These are phyloP conservation scores for Phaeodactylum tricornutum DNA, from an alignment of 108 stramenopile genomes.

Conservation along the genomic window DNA sequence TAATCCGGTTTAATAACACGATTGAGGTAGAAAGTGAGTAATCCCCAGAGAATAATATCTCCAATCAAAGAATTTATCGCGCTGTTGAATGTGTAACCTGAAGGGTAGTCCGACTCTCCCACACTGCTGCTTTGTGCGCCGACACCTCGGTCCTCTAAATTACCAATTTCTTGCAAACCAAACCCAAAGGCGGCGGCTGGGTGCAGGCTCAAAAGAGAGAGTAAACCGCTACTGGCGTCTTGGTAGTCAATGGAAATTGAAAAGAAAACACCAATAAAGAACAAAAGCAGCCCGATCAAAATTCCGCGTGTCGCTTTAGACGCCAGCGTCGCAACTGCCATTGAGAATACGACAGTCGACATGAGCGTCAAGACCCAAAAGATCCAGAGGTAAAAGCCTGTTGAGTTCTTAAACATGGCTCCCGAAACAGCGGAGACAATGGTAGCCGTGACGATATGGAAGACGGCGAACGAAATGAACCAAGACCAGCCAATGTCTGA, in stretches of 20 bases:
- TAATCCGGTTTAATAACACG: constrained; percentile 68
- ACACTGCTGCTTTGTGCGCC: constrained; percentile 41
- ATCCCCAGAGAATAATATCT: constrained; percentile 72
- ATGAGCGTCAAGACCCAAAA: constrained; percentile 50
- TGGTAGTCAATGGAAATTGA: constrained; percentile 38
- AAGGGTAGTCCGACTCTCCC: constrained; percentile 35
- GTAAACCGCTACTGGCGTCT: constrained; percentile 6
- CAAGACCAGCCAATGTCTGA: constrained; percentile 62
- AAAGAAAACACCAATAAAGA: constrained; percentile 68
- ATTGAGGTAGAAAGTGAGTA: constrained; percentile 84
- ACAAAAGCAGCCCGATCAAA: constrained; percentile 64
- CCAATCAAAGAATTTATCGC: constrained; percentile 52
- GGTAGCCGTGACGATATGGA: constrained; percentile 44
- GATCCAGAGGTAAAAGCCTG: constrained; percentile 27
- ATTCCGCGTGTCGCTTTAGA: constrained; percentile 50
- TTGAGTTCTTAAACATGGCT: constrained; percentile 37
- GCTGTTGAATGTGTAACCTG: constrained; percentile 35
- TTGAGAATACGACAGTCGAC: constrained; percentile 36
- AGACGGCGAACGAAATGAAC: constrained; percentile 47
- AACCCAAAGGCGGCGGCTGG: constrained; percentile 68
- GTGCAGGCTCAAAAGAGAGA: constrained; percentile 50
- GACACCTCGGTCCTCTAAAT: constrained; percentile 57
- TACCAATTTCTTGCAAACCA: constrained; percentile 68
- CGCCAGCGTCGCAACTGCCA: constrained; percentile 53
- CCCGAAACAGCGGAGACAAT: constrained; percentile 32